Evolutionary conservation across 2,329 filamentous ascomycete genomes (phyloP).

Genomic region (Calonectria hongkongensis): DNA sequence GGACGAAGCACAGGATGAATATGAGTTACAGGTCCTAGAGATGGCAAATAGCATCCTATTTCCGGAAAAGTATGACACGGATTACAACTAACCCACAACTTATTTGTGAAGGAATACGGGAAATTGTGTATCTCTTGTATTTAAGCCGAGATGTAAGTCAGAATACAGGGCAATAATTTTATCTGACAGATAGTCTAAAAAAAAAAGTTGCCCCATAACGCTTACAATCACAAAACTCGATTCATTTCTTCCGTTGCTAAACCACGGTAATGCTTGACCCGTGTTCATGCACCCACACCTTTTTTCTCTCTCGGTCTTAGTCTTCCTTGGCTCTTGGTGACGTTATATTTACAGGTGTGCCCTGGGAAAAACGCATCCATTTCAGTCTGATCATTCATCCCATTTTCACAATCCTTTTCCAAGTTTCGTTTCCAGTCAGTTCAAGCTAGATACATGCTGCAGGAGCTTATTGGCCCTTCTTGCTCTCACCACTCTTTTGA

Average conservation of each 20-base stretch:
- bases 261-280: conserved; percentile 46
- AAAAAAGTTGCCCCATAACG: background rate
- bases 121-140: background rate
- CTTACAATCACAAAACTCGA: background rate
- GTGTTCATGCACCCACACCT: conserved; percentile 41
- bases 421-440: background rate
- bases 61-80: conserved; percentile 61
- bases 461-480: conserved; percentile 74
- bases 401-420: background rate
- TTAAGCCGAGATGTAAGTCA: too few relatives aligned
- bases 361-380: background rate
- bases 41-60: conserved; percentile 65
- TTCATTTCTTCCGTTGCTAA: background rate
- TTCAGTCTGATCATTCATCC: background rate
- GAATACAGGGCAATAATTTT: too few relatives aligned
- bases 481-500: conserved; percentile 69
- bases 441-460: background rate
- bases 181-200: background rate
- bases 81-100: conserved; percentile 28
- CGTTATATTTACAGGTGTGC: background rate
- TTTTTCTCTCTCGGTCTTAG: conserved; percentile 39
- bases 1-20: conserved; percentile 57
- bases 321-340: conserved; percentile 3
- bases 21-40: conserved; percentile 59
- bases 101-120: background rate